Conservation (phyloP, 352 stramenopile genomes). For the Phytopythium chamaehyphon region DNA sequence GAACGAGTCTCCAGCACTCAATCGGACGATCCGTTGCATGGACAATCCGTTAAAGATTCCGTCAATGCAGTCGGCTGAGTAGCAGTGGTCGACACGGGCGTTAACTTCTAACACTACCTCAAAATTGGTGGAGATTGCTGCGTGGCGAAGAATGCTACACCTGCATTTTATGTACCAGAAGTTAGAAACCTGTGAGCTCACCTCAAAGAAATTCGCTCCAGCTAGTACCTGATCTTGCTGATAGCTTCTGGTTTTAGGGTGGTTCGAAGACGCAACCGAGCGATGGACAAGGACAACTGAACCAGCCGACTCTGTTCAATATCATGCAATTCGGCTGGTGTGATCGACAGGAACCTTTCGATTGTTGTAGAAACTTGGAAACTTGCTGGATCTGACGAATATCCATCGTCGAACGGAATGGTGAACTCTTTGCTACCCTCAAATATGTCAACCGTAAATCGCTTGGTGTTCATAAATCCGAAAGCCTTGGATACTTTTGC, state of each 20-base stretch:
- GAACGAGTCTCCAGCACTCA: conserved; percentile 29
- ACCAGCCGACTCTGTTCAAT: conserved; percentile 13
- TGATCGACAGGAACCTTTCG: conserved; percentile 17
- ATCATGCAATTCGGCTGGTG: background rate
- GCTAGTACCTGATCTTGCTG: conserved; percentile 35
- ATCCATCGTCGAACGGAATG: conserved; percentile 24
- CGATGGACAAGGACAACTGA: conserved; percentile 24
- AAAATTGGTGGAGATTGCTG: background rate
- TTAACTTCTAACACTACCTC: conserved; percentile 30
- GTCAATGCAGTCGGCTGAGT: conserved; percentile 19
- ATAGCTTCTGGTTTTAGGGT: background rate
- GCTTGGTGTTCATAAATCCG: conserved; percentile 30
- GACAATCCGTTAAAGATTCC: conserved; percentile 48
- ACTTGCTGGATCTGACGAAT: conserved; percentile 19
- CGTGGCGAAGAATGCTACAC: conserved; percentile 33
- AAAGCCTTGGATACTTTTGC: conserved; percentile 10
- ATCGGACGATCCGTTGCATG: conserved; percentile 28
- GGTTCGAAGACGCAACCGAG: conserved; percentile 21
- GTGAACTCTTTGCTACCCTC: conserved; percentile 14
- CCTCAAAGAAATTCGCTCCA: too few species aligned
- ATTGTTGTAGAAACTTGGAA: conserved; percentile 20
- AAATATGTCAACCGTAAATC: conserved; percentile 11
- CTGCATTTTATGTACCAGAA: conserved; percentile 11
- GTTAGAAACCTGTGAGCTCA: too few species aligned
- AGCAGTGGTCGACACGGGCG: conserved; percentile 34